These are phyloP conservation scores for Salpingoeca rosetta DNA, from an alignment of 78 protist species.

Conservation along the genomic window DNA sequence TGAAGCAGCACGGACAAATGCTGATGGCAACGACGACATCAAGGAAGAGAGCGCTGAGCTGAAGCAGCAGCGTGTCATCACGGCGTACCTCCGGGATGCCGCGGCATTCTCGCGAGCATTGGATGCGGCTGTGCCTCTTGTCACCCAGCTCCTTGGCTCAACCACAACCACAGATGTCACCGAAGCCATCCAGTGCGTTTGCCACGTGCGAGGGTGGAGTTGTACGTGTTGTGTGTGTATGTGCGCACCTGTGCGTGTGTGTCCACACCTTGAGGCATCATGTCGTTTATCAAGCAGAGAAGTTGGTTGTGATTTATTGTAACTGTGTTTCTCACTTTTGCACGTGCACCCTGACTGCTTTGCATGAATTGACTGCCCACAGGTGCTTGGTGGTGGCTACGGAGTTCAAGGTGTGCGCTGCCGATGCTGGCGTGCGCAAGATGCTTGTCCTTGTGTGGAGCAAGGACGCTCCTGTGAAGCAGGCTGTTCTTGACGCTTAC, in stretches of 20 bases:
- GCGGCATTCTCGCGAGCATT: constrained; percentile 14
- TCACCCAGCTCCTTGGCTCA: constrained; percentile 38
- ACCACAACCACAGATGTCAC: constrained; percentile 16
- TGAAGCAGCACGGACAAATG: no score
- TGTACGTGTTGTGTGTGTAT: no score
- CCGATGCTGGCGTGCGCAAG: constrained; percentile 3
- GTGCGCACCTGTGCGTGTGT: no score
- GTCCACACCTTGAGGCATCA: no score
- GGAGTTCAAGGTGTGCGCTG: constrained; percentile 7
- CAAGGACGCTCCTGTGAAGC: constrained; percentile 8
- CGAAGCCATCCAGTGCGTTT: constrained; percentile 43
- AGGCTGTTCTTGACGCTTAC: constrained; percentile 26
- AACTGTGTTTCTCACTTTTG: no score
- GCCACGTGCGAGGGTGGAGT: no score
- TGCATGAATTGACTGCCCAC: no score
- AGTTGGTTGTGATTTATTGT: no score
- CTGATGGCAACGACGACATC: background rate
- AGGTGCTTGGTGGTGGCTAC: constrained; percentile 10
- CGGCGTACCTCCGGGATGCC: background rate
- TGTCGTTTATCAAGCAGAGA: no score
- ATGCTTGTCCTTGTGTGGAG: constrained; percentile 28
- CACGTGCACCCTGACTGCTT: no score
- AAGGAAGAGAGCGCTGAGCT: background rate
- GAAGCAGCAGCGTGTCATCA: background rate
- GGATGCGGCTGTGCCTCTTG: background rate